Base-by-base conservation (phyloP, 768 basidiomycete genomes). In the Lactarius evosmus region DNA sequence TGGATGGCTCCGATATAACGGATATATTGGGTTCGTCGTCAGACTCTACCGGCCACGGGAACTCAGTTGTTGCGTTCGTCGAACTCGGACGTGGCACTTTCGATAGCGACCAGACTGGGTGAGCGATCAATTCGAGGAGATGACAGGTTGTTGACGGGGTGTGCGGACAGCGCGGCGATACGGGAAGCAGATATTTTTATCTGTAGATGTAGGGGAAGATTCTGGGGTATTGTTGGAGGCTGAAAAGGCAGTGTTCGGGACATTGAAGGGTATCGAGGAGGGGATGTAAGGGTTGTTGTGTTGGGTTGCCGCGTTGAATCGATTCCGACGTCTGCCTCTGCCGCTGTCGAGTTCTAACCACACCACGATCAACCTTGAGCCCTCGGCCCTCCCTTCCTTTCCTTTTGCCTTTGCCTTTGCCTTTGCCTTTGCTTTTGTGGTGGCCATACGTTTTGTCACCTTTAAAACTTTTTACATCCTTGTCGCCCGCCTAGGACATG, bases 81-180 rank as follows among this genome's bases (percentile, higher is more conserved):
- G 33, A 77, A 76, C 62, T 82, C 83, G 56, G 89, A 91, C 73
- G 76, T 81, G 25, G 84, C 89, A 56, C 75, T 85, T 67, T 77
- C 86, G 62, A 91, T 94, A 86, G 87, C 89, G 53, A 86, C 85
- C 74, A 84, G 92, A 72, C 79, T 93, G 72, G 89, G 91, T 93
- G 51, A 32, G 77, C 77, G 80, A 29, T 38, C 49, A n/a, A 30
- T 32, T 32, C 9, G 54, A 30, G 54, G 49, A 29, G 53, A 41
- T 57, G 64, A 33, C 56, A 62, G 62, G 49, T 70, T 70, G 58
- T 70, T 67, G 46, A 46, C 57, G 61, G 49, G 54, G 54, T 63
- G 66, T 53, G 52, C 65, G 61, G 58, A 50, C 75, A 92, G 90
- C 88, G 27, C 81, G 75, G 69, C 82, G 88, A 17, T 82, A 88